Percentiles rank a stretch among this genome's conserved stretches.
phyloP scores from a whole-genome alignment of 306 rosid genomes.

The Benincasa hispida region DNA sequence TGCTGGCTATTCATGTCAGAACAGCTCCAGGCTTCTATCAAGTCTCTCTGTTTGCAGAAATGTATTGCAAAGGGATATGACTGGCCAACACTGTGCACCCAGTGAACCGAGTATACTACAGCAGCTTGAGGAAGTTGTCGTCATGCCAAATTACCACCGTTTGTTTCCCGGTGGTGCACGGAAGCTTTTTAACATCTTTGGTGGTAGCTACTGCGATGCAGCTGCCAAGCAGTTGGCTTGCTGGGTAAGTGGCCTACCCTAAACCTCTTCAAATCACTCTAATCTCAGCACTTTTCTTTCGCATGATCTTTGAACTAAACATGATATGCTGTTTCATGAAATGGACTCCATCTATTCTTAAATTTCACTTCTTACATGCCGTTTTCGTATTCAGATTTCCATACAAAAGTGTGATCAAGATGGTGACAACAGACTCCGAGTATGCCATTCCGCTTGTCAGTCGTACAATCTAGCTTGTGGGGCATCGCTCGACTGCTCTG shows the following conservation, averaged over 20 bases:
- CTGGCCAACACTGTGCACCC: conserved; percentile 96
- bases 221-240: conserved; percentile 93
- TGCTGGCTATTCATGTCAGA: conserved; percentile 95
- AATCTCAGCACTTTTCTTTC: neutral
- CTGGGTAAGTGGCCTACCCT: conserved; percentile 54
- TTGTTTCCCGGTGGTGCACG: conserved; percentile 93
- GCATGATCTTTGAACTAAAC: neutral
- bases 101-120: conserved; percentile 85
- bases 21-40: conserved; percentile 66
- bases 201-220: conserved; percentile 74
- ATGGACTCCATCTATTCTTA: neutral
- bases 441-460: conserved; percentile 85
- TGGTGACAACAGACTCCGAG: conserved; percentile 89
- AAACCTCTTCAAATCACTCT: neutral
- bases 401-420: conserved; percentile 87
- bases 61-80: conserved; percentile 56
- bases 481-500: conserved; percentile 91
- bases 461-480: conserved; percentile 92
- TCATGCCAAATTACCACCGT: conserved; percentile 89
- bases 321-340: no score
- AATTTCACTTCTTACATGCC: neutral
- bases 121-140: conserved; percentile 94
- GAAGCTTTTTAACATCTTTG: conserved; percentile 70
- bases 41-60: conserved; percentile 72
- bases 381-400: conserved; percentile 48